Base-by-base conservation (phyloP, 2,329 filamentous ascomycete genomes). In the Aspergillus sp. region DNA sequence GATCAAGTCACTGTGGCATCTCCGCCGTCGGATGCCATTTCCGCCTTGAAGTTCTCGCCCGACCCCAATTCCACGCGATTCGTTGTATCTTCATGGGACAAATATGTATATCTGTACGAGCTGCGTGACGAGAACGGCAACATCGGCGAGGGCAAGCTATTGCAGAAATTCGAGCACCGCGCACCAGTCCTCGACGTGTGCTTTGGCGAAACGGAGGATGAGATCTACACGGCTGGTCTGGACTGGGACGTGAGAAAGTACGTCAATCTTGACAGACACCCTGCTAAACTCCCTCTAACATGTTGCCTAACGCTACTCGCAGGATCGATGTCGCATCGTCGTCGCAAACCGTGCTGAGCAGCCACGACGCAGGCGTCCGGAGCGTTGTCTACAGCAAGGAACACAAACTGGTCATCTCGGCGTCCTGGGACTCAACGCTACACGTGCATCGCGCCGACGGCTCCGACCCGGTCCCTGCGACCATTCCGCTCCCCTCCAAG, bases 11-110 rank as follows among this genome's bases (percentile, higher is more conserved):
- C 94, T 73, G 82, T 96, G 66, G 81, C 85, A 55, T 84, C 90
- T 63, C 86, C 91, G 44, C 94, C 94, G 10, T 82, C 82, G 61
- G 94, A 99, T 74, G 89, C 88, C 63, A 88, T 97, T 64, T 95
- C 93, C 45, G 81, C 90, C 20, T 78, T 97, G 65, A 85, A 85
- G 66, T 99, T 95, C 79, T 90, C 92, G 59, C 89, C 90, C 33
- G 76, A 81, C 59, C 88, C 90, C 20, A 75, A 80, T 55, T 84
- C 86, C n/a, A 81, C 86, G 49, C 87, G 86, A 62, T 81, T 99
- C 35, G 83, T 95, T n/a, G 92, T 93, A 62, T 88, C 92, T 10
- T 96, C 91, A 51, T 99, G 94, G 94, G 93, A 97, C 74, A 90
- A 86, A 73, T 84, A 90, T 69, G 84, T 95, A 51, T 95, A 96